A percentile compares a stretch with the other conserved stretches of the same genome.
Evolutionary conservation across 257 asterid species (phyloP).

Genomic region (Solanum pennellii): DNA sequence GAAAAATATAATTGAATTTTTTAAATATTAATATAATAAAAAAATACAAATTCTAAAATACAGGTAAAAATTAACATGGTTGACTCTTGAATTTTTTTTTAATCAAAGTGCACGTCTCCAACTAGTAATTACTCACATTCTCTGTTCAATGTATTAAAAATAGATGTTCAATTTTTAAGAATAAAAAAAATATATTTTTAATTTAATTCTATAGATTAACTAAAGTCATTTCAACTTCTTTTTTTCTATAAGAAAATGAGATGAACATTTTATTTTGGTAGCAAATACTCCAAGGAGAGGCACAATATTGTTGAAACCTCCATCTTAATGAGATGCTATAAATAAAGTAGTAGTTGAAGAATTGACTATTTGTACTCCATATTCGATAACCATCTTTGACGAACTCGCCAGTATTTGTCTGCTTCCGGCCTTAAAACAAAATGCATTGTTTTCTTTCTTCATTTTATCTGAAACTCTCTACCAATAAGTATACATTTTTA

Average conservation of each 20-base stretch:
- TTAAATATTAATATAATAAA: not conserved
- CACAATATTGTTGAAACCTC: not conserved
- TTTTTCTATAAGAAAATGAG: not conserved
- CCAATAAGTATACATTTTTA: too few species aligned
- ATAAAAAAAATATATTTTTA: too few species aligned
- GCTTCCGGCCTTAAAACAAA: too few species aligned
- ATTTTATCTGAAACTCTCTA: too few species aligned
- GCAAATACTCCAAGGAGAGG: not conserved
- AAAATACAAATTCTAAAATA: too few species aligned
- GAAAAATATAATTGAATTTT: too few species aligned
- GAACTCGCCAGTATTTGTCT: too few species aligned
- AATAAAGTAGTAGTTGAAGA: not conserved
- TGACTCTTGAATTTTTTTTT: not conserved
- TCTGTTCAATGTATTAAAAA: not conserved
- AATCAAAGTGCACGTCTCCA: not conserved
- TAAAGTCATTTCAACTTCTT: too few species aligned
- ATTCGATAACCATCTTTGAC: too few species aligned
- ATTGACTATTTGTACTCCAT: not conserved
- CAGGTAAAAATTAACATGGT: not conserved
- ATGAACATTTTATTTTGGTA: not conserved
- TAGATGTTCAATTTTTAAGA: too few species aligned
- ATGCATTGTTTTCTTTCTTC: too few species aligned
- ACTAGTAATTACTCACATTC: not conserved
- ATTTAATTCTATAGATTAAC: too few species aligned
- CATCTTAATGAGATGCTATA: not conserved